A percentile compares a stretch with the other conserved stretches of the same genome.
These are phyloP conservation scores for Monosporozyma yasuniensis DNA, from an alignment of 805 yeast genomes.

Conservation along the genomic window DNA sequence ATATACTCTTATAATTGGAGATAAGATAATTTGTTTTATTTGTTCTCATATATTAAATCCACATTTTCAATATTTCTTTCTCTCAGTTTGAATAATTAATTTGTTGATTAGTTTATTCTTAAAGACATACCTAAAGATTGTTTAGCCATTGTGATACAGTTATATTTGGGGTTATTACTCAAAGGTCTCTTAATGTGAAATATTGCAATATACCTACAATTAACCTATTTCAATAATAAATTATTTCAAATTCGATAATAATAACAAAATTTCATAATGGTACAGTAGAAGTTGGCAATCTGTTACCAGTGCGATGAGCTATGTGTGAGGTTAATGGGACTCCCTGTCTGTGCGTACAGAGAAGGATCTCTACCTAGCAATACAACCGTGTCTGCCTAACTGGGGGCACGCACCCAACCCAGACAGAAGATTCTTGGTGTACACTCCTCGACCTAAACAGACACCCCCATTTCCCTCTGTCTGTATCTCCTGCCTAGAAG, in stretches of 20 bases:
- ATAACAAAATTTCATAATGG: background rate
- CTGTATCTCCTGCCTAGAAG: background rate
- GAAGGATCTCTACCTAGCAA: background rate
- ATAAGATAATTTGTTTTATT: too few relatives aligned
- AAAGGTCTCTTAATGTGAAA: background rate
- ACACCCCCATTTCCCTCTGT: background rate
- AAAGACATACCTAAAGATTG: conserved; percentile 40
- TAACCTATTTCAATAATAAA: background rate
- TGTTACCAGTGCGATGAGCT: background rate
- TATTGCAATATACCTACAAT: background rate
- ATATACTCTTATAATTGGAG: too few relatives aligned
- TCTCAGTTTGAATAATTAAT: too few relatives aligned
- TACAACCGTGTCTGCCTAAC: too few relatives aligned
- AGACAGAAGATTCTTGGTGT: too few relatives aligned
- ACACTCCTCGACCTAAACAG: too few relatives aligned
- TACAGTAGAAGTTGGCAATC: background rate
- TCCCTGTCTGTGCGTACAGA: background rate
- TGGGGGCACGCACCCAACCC: too few relatives aligned
- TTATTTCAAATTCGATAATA: background rate
- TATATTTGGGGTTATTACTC: background rate
- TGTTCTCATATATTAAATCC: background rate
- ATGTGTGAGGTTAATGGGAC: background rate
- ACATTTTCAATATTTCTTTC: background rate
- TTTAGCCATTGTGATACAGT: conserved; percentile 34
- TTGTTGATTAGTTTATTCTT: background rate